phyloP scores from a whole-genome alignment of 345 rosid species.

The Angophora floribunda region DNA sequence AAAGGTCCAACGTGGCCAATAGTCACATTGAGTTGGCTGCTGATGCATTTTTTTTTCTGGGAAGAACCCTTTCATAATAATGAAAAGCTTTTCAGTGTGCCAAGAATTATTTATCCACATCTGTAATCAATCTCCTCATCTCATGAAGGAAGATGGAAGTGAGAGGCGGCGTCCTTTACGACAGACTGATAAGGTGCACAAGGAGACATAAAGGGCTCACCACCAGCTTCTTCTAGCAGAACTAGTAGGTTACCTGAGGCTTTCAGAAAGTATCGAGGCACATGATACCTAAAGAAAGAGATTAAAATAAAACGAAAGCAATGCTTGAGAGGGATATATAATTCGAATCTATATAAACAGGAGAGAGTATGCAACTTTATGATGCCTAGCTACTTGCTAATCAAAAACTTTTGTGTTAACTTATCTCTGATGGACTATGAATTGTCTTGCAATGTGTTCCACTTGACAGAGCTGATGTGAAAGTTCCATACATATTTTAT shows the following conservation, averaged over 20 bases:
- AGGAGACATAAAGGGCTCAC: constrained; percentile 49
- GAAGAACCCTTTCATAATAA: too few species aligned
- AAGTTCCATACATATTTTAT: not conserved
- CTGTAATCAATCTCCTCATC: not conserved
- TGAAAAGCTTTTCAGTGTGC: too few species aligned
- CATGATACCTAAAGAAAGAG: constrained; percentile 44
- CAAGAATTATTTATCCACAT: too few species aligned
- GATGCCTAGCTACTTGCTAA: not conserved
- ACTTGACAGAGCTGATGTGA: not conserved
- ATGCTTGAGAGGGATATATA: not conserved
- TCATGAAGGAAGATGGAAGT: not conserved
- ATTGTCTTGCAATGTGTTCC: not conserved
- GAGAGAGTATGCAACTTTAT: not conserved
- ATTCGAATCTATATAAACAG: not conserved
- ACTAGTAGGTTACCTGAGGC: constrained; percentile 38
- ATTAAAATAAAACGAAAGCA: not conserved
- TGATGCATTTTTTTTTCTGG: too few species aligned
- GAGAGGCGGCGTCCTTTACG: not conserved
- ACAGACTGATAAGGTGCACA: constrained; percentile 27
- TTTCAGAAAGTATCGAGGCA: constrained; percentile 65
- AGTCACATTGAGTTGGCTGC: too few species aligned
- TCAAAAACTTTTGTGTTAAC: not conserved
- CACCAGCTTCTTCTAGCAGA: constrained; percentile 56
- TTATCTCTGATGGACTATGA: not conserved
- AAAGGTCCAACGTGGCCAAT: too few species aligned